Evolutionary conservation across 768 basidiomycete genomes (phyloP).

Genomic region (Lactarius tabidus): DNA sequence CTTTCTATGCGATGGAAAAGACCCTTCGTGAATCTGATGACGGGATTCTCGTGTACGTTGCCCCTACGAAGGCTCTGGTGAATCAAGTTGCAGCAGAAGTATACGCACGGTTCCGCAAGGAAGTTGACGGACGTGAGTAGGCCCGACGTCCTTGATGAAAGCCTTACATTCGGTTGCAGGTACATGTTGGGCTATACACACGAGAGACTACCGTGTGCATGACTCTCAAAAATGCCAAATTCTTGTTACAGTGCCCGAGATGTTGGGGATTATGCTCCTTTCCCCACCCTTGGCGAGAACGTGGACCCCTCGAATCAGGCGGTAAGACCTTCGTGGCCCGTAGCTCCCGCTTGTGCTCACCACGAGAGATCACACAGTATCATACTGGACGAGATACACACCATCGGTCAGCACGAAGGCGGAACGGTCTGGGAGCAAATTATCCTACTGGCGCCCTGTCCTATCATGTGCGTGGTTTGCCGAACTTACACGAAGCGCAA

Average conservation of each 20-base stretch:
- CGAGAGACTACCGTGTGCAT: slow-evolving; percentile 58
- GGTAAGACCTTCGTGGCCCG: slow-evolving; percentile 34
- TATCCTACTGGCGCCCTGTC: slow-evolving; percentile 64
- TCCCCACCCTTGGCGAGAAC: slow-evolving; percentile 56
- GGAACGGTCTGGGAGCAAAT: slow-evolving; percentile 75
- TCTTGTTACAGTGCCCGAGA: slow-evolving; percentile 68
- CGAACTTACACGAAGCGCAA: not conserved
- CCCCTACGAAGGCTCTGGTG: slow-evolving; percentile 72
- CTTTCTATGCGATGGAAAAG: slow-evolving; percentile 74
- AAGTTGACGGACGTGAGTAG: slow-evolving; percentile 43
- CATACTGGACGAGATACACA: slow-evolving; percentile 64
- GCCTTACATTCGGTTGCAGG: slow-evolving; percentile 34
- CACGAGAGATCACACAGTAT: slow-evolving; percentile 41
- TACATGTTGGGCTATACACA: slow-evolving; percentile 62
- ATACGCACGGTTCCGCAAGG: slow-evolving; percentile 65
- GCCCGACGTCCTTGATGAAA: not conserved
- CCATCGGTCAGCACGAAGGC: slow-evolving; percentile 65
- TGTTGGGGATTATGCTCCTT: slow-evolving; percentile 63
- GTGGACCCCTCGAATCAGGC: slow-evolving; percentile 62
- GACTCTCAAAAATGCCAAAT: slow-evolving; percentile 68
- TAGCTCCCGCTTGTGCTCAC: not conserved
- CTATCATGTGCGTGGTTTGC: slow-evolving; percentile 52
- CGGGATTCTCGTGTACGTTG: slow-evolving; percentile 66
- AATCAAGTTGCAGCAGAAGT: slow-evolving; percentile 69
- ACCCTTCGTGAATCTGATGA: slow-evolving; percentile 59